Evolutionary conservation across 306 rosid species (phyloP).

Genomic region (Fragaria iinumae): DNA sequence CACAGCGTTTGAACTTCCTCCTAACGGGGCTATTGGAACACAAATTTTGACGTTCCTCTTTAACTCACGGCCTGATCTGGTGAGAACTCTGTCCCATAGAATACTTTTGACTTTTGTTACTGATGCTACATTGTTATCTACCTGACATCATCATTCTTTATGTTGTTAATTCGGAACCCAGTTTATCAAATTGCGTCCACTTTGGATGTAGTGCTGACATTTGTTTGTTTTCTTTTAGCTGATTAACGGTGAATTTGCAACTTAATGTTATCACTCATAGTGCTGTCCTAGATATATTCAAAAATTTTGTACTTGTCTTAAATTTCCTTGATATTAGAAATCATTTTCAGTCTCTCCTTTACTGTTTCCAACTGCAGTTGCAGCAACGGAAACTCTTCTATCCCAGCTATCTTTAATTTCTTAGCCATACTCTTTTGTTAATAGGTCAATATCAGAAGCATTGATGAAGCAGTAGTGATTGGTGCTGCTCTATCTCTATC

Average conservation of each 20-base stretch:
- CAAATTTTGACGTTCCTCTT: slow-evolving; percentile 78
- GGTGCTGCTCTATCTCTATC: slow-evolving; percentile 98
- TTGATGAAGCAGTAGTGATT: slow-evolving; percentile 96
- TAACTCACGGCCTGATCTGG: slow-evolving; percentile 96
- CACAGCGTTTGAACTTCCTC: slow-evolving; percentile 98
- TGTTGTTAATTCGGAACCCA: not conserved
- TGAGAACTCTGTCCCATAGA: slow-evolving; percentile 34
- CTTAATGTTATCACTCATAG: not conserved
- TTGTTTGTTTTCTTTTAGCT: not conserved
- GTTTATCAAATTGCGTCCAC: not conserved
- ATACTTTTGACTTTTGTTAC: not conserved
- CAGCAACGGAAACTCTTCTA: not conserved
- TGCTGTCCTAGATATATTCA: not conserved
- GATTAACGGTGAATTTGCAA: not conserved
- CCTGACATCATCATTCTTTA: not conserved
- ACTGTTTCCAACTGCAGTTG: not conserved
- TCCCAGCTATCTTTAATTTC: slow-evolving; percentile 10
- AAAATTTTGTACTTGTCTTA: not conserved
- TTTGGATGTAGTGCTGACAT: not conserved
- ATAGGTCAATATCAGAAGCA: slow-evolving; percentile 95
- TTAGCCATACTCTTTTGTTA: not conserved
- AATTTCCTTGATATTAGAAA: not conserved
- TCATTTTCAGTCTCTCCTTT: not conserved
- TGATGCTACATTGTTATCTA: slow-evolving; percentile 6
- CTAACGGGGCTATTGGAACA: slow-evolving; percentile 96